Percentiles rank a stretch among this genome's conserved stretches.
Conservation (phyloP, 495 filamentous ascomycete species). For the Clavariopsis aquatica region DNA sequence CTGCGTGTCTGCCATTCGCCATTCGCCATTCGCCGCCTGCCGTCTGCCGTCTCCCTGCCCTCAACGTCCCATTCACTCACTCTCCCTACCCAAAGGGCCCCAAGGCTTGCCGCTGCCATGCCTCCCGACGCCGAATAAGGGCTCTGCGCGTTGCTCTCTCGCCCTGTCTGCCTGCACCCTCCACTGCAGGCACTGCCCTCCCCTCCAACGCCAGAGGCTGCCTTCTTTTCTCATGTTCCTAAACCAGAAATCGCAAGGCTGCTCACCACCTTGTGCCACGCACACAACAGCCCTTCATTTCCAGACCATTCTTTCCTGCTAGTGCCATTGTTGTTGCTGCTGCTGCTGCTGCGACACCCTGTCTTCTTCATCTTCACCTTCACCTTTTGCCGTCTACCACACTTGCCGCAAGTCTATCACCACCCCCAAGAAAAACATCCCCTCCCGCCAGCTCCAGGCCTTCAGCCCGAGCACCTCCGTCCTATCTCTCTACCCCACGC, state of each 20-base stretch:
- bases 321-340: no score
- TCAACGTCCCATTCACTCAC: background rate
- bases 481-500: background rate
- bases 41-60: background rate
- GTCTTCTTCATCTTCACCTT: background rate
- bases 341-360: no score
- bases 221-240: background rate
- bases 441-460: background rate
- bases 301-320: no score
- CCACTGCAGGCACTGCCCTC: background rate
- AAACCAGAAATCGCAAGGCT: background rate
- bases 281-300: background rate
- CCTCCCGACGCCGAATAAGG: background rate
- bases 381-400: background rate
- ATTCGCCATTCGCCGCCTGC: no score
- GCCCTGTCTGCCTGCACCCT: background rate
- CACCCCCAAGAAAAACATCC: background rate
- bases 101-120: constrained; percentile 1
- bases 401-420: background rate
- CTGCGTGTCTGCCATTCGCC: no score
- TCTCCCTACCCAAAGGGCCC: background rate
- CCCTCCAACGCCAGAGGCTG: background rate
- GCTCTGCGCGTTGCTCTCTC: background rate
- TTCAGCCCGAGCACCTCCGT: background rate
- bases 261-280: background rate